phyloP scores from a whole-genome alignment of 441 rosid genomes.

The Oxalis stricta region DNA sequence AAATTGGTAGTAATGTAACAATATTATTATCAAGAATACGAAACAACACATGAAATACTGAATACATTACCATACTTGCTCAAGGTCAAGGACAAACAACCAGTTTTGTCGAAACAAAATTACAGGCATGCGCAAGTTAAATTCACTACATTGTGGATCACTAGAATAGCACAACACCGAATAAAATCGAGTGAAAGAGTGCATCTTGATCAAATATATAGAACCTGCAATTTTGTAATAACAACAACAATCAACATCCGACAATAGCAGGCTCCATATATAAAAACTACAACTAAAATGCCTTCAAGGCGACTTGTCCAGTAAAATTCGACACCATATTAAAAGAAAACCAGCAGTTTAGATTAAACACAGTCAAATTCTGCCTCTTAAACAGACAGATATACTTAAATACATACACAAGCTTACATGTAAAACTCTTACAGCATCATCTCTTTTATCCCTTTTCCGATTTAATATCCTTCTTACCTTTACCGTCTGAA shows the following conservation, averaged over 20 bases:
- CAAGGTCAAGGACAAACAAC: no score
- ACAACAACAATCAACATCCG: conserved; percentile 16
- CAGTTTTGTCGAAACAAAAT: no score
- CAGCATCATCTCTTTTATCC: conserved; percentile 15
- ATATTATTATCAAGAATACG: no score
- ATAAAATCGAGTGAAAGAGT: background rate
- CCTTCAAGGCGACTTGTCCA: conserved; percentile 14
- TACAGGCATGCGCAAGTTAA: background rate
- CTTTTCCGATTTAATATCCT: conserved; percentile 17
- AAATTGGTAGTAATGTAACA: no score
- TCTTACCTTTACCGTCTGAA: conserved; percentile 16
- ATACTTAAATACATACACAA: conserved; percentile 44
- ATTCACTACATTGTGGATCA: background rate
- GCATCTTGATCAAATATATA: conserved; percentile 1
- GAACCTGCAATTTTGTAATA: conserved; percentile 14
- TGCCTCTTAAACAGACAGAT: conserved; percentile 22
- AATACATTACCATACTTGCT: no score
- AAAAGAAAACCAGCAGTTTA: conserved; percentile 23
- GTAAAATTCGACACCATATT: conserved; percentile 23
- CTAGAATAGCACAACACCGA: background rate
- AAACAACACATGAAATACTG: no score
- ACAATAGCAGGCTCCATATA: conserved; percentile 17
- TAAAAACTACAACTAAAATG: conserved; percentile 12
- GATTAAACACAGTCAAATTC: conserved; percentile 25
- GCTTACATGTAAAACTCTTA: conserved; percentile 29